phyloP scores from a whole-genome alignment of 139 green algal species.

The Raphidocelis subcapitata region DNA sequence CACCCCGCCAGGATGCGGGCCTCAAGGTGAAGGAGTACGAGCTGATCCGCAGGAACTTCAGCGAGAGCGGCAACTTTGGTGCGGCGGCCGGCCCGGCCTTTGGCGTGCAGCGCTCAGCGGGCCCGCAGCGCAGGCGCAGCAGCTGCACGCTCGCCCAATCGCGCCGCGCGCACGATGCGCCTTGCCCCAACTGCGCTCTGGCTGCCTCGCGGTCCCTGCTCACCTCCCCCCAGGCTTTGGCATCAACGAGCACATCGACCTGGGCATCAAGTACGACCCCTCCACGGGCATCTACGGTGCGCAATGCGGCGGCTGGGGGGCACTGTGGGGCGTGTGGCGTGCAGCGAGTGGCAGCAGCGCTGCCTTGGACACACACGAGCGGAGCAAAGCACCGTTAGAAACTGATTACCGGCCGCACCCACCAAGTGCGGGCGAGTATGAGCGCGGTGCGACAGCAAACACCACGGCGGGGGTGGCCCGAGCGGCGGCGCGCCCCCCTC shows the following conservation, averaged over 20 bases:
- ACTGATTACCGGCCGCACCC: conserved; percentile 56
- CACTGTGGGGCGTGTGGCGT: neutral
- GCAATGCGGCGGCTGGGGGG: conserved; percentile 5
- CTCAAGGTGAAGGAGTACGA: conserved; percentile 99
- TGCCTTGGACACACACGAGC: neutral
- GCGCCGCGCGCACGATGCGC: no score
- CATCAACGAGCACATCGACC: conserved; percentile 99
- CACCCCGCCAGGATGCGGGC: conserved; percentile 83
- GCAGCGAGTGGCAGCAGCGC: no score
- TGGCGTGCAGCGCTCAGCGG: no score
- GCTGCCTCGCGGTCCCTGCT: no score
- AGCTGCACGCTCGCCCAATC: no score
- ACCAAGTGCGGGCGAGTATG: conserved; percentile 48
- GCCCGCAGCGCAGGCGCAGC: no score
- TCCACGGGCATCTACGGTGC: conserved; percentile 98
- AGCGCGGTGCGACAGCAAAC: conserved; percentile 50
- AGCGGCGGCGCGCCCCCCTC: neutral
- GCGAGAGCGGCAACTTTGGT: conserved; percentile 94
- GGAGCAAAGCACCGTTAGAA: conserved; percentile 21
- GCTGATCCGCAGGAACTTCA: conserved; percentile 97
- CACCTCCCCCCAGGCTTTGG: conserved; percentile 86
- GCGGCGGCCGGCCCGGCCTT: neutral
- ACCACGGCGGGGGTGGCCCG: neutral
- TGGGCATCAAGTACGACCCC: conserved; percentile 99
- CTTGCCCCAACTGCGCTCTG: no score